Base-by-base conservation (phyloP, 176 grass and related monocot genomes). In the Aegilops longissima region DNA sequence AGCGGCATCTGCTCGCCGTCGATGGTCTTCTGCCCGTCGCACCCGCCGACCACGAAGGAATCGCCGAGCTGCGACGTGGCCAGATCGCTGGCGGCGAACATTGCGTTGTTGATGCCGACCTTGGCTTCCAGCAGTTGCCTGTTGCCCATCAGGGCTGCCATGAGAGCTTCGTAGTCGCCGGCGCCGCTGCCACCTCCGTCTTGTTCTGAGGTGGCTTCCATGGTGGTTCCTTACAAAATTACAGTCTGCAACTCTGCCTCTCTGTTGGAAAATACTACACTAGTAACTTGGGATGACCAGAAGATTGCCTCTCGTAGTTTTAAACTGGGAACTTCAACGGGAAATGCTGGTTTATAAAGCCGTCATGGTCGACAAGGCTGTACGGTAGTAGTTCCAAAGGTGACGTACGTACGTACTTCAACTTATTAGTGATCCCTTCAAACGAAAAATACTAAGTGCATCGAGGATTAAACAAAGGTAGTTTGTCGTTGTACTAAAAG, bases 1-100 rank as follows among this genome's bases (percentile, higher is more conserved):
- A 92, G 73, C 2, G 93, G 90, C 23, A 94, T 77, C 70, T 90
- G 90, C 82, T 92, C 82, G 21, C 87, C 90, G 76, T 92, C 90
- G 20, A 94, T 71, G 8, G 34, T 81, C 82, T 86, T 92, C 51
- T 94, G 93, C 0, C 90, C 93, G 10, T 84, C 49, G 76, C 93
- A 94, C 82, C 82, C 85, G 13, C 85, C 86, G 79, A 88, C 82
- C 17, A 12, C 67, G 49, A 89, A 92, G 80, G 87, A 81, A 23
- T 80, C 8, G 34, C 73, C 24, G 13, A 27, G 36, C 61, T 52
- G 70, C 24, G 86, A 34, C 3, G 33, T 10, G 62, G 39, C 2
- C 9, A 3, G 3, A 0, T 73, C 71, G 44, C 12, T 69, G 86
- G 47, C 11, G 44, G 47, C 8, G 61, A 82, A 24, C 38, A 80